phyloP scores from a whole-genome alignment of 1,284 basidiomycete genomes.

The Peniophora sp. region DNA sequence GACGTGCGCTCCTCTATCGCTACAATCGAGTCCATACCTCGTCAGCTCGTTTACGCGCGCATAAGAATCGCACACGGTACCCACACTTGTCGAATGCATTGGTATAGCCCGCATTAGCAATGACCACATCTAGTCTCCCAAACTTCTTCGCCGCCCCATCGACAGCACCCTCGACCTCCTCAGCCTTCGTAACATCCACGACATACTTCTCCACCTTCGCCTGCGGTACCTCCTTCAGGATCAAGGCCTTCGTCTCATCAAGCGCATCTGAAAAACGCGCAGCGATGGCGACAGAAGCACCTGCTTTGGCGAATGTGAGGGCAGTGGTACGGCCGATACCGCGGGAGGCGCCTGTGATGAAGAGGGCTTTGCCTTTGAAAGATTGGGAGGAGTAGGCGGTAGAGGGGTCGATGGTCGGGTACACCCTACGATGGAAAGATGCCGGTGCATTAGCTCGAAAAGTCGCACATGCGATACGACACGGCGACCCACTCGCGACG shows the following conservation, averaged over 20 bases:
- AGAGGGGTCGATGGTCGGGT: background rate
- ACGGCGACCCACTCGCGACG: too few relatives aligned
- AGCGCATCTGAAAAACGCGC: constrained; percentile 1
- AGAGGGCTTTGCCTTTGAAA: constrained; percentile 10
- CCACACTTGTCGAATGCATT: background rate
- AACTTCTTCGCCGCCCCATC: constrained; percentile 5
- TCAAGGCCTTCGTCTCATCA: constrained; percentile 5
- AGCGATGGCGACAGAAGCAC: constrained; percentile 6
- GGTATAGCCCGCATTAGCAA: constrained; percentile 8
- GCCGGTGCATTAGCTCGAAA: too few relatives aligned
- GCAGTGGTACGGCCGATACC: constrained; percentile 12
- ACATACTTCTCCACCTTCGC: background rate
- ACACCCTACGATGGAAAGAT: background rate
- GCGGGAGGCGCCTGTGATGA: constrained; percentile 16
- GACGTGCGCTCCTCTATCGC: background rate
- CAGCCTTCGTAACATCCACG: background rate
- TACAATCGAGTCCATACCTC: background rate
- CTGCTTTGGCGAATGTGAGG: constrained; percentile 3
- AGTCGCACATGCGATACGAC: too few relatives aligned
- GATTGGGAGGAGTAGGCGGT: background rate
- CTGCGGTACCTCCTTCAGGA: background rate
- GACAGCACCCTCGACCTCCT: constrained; percentile 4
- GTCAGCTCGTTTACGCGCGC: background rate
- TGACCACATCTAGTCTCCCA: constrained; percentile 9
- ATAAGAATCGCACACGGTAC: background rate